Conservation (phyloP, 371 early-diverging fungal species). For the Umbelopsis sp. region DNA sequence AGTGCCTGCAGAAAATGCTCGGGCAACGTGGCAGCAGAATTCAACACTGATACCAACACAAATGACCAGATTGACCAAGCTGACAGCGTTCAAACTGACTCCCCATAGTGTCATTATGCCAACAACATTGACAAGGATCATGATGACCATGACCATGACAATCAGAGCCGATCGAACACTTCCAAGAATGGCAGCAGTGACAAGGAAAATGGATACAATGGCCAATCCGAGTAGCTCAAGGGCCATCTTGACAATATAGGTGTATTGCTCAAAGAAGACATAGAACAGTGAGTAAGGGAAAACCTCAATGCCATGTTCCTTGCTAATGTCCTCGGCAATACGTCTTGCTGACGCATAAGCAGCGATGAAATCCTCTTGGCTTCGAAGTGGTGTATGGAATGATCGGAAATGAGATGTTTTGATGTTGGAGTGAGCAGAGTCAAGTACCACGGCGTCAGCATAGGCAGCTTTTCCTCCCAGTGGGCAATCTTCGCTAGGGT, state of each 20-base stretch:
- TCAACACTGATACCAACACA: constrained; percentile 82
- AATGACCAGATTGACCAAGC: constrained; percentile 76
- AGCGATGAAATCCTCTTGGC: constrained; percentile 68
- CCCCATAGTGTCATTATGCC: constrained; percentile 73
- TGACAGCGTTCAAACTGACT: constrained; percentile 73
- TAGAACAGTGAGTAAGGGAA: constrained; percentile 79
- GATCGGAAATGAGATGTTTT: constrained; percentile 72
- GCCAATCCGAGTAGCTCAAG: constrained; percentile 58
- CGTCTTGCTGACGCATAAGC: constrained; percentile 68
- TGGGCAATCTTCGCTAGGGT: constrained; percentile 68
- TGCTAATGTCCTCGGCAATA: constrained; percentile 61
- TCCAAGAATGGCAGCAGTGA: constrained; percentile 63
- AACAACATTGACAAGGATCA: constrained; percentile 69
- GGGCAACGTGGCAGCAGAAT: constrained; percentile 75
- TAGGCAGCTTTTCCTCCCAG: constrained; percentile 77
- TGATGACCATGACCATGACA: constrained; percentile 61
- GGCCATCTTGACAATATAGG: constrained; percentile 62
- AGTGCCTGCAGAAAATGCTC: constrained; percentile 62
- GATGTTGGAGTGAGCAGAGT: constrained; percentile 35
- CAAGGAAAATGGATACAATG: constrained; percentile 61
- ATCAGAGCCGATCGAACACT: constrained; percentile 60
- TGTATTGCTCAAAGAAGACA: constrained; percentile 81
- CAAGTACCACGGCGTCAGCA: constrained; percentile 53
- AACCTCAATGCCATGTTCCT: constrained; percentile 53
- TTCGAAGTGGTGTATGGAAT: constrained; percentile 67